A percentile compares a stretch with the other conserved stretches of the same genome.
These are phyloP conservation scores for Mortierella sp. DNA, from an alignment of 371 early-diverging fungal genomes.

Conservation along the genomic window DNA sequence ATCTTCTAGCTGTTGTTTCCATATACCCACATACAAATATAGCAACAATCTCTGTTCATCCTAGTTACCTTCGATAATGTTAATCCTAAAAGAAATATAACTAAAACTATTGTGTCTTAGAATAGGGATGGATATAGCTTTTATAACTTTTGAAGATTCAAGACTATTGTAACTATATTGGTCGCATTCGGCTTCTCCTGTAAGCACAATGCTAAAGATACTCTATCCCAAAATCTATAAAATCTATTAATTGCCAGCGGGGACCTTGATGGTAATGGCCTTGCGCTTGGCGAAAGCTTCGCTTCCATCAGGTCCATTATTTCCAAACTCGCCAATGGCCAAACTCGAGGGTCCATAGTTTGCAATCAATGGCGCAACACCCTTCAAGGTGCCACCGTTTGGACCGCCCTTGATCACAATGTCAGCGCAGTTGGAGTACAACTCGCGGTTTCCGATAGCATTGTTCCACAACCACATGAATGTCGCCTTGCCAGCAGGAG, in stretches of 20 bases:
- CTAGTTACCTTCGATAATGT: neutral
- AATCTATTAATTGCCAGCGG: conserved; percentile 2
- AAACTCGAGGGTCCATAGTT: conserved; percentile 32
- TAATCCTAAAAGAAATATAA: neutral
- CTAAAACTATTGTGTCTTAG: neutral
- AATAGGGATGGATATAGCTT: no score
- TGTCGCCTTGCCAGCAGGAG: conserved; percentile 60
- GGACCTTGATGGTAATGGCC: conserved; percentile 17
- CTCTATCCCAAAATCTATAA: neutral
- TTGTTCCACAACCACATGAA: conserved; percentile 78
- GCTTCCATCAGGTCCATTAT: conserved; percentile 7
- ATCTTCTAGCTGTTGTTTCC: neutral
- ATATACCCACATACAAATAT: no score
- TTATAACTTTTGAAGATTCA: no score
- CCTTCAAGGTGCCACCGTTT: conserved; percentile 15
- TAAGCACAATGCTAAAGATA: neutral
- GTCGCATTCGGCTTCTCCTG: neutral
- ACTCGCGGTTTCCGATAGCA: conserved; percentile 72
- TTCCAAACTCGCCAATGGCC: conserved; percentile 30
- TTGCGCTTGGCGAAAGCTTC: conserved; percentile 19
- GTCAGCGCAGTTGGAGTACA: conserved; percentile 80
- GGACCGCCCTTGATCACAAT: conserved; percentile 59
- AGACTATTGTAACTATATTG: neutral
- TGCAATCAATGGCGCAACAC: conserved; percentile 29
- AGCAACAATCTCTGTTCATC: neutral